These are phyloP conservation scores for Aspergillus sp. DNA, from an alignment of 2,329 filamentous ascomycete genomes.

Conservation along the genomic window DNA sequence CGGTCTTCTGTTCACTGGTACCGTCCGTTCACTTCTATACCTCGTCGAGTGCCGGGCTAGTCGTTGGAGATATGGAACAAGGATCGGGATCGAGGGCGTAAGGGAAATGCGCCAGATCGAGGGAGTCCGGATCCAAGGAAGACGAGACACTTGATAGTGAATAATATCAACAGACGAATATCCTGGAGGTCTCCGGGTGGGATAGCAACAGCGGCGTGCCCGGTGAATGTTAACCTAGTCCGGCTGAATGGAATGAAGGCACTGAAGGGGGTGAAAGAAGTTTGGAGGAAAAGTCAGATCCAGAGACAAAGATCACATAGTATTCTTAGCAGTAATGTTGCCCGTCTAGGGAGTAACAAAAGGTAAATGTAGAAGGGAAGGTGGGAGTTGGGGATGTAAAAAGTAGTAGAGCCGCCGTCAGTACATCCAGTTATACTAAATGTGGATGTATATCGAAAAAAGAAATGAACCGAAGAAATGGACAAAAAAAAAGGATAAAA, in stretches of 20 bases:
- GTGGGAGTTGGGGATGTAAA: conserved; percentile 13
- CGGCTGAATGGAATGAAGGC: conserved; percentile 30
- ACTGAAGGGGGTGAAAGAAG: conserved; percentile 40
- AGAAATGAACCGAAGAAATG: conserved; percentile 11
- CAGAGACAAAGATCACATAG: conserved; percentile 22
- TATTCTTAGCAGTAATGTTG: conserved; percentile 4
- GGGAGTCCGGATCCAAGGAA: neutral
- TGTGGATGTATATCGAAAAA: conserved; percentile 14
- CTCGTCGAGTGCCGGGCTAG: neutral
- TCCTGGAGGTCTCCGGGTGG: conserved; percentile 10
- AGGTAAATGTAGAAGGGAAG: conserved; percentile 16
- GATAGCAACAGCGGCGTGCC: conserved; percentile 21
- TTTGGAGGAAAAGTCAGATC: conserved; percentile 55
- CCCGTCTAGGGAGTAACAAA: conserved; percentile 6
- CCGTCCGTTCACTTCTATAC: neutral
- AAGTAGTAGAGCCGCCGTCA: conserved; percentile 13
- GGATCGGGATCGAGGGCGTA: neutral
- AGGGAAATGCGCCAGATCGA: neutral
- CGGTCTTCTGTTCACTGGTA: neutral
- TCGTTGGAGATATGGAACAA: neutral
- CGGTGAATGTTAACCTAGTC: conserved; percentile 27
- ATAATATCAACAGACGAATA: neutral
- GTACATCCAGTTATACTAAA: conserved; percentile 19
- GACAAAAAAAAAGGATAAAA: conserved; percentile 8
- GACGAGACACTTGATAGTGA: neutral